phyloP scores from a whole-genome alignment of 352 stramenopile species.

The Peronospora tabacina region DNA sequence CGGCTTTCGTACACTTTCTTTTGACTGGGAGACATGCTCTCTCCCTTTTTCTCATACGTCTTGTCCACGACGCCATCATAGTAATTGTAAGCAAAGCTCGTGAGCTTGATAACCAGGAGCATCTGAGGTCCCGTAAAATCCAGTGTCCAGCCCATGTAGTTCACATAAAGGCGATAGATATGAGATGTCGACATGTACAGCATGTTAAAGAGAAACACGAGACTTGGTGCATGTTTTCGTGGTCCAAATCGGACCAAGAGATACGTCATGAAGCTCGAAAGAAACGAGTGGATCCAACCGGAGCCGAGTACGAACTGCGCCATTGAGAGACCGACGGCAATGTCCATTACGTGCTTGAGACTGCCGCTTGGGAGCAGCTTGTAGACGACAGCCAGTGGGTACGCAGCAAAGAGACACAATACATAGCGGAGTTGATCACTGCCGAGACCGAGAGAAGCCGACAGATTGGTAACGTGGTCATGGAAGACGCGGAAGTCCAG shows the following conservation, averaged over 20 bases:
- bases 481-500: conserved; percentile 49
- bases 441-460: conserved; percentile 33
- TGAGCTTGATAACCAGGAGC: conserved; percentile 96
- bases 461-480: conserved; percentile 37
- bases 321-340: conserved; percentile 87
- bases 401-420: conserved; percentile 90
- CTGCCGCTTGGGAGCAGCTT: conserved; percentile 70
- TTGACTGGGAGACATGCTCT: conserved; percentile 10
- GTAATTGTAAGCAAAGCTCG: conserved; percentile 96
- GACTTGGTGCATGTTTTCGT: conserved; percentile 46
- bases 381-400: conserved; percentile 90
- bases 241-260: conserved; percentile 67
- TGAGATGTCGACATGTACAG: conserved; percentile 88
- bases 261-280: conserved; percentile 89
- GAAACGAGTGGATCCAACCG: conserved; percentile 93
- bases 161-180: conserved; percentile 93
- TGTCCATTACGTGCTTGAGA: conserved; percentile 90
- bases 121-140: conserved; percentile 88
- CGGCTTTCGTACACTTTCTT: conserved; percentile 34
- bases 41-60: conserved; percentile 31
- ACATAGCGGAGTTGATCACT: conserved; percentile 77
- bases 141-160: conserved; percentile 90
- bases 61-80: conserved; percentile 87
- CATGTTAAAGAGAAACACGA: conserved; percentile 94
- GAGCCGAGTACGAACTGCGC: conserved; percentile 91